Base-by-base conservation (phyloP, 768 basidiomycete species). In the Boletellus sp. region DNA sequence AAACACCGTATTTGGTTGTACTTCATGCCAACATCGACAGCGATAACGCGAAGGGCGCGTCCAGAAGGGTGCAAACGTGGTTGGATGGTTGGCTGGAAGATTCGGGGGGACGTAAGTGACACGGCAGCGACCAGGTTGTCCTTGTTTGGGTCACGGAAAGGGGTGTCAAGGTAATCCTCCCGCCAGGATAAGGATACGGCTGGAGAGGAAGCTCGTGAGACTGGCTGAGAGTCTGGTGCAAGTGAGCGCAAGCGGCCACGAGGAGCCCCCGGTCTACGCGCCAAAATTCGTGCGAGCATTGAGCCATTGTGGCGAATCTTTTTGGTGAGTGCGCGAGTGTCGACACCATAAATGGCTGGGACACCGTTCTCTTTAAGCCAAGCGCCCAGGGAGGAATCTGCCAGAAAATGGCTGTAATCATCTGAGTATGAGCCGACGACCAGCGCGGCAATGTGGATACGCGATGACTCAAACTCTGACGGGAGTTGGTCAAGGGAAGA, bases 1-100 rank as follows among this genome's bases (percentile, higher is more conserved):
- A 99, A 97, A 75, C 96, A 99, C 31, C 96, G 81, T 59, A 98
- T 94, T 70, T 99, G 96, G 70, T 98, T 98, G 75, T 90, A 96
- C 72, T 99, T 99, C 91, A 98, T 98, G n/a, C 96, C 96, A 44
- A 98, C 95, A 66, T 99, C 96, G 51, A 98, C 72, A 6, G 92
- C 93, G 15, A 99, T 63, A 24, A 99, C 80, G 52, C 96, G 87
- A 26, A 98, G 65, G 1, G 81, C 72, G 43, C 94, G 82, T 26
- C 89, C 90, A 1, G 82, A 84, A 3, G 90, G 87, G 64, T 96
- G 90, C 31, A 81, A 65, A 46, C 73, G 79, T 20, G 81, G 74
- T n/a, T 64, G 64, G 33, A 67, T 67, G 9, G 76, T 76, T 17
- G 89, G 83, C 57, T 76, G 74, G 76, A 85, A 90, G 15, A 92